phyloP scores from a whole-genome alignment of 2,329 filamentous ascomycete species.

The Aureobasidium sp. region DNA sequence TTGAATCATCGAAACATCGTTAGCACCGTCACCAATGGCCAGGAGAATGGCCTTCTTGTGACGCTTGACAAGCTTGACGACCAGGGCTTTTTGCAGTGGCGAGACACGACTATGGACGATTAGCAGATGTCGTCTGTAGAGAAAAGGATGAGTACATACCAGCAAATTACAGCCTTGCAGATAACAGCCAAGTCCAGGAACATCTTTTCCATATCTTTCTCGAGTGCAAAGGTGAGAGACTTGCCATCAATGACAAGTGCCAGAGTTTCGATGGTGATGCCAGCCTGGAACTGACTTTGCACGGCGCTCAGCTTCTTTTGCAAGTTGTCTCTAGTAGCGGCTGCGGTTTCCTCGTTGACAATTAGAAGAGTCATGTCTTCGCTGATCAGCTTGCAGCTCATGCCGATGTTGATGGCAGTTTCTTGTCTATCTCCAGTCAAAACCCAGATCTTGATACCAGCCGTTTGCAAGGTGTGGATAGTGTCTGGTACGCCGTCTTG shows the following conservation, averaged over 20 bases:
- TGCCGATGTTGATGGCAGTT: slow-evolving; percentile 98
- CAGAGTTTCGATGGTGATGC: slow-evolving; percentile 72
- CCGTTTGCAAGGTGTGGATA: slow-evolving; percentile 91
- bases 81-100: slow-evolving; percentile 89
- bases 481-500: slow-evolving; percentile 98
- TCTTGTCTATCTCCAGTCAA: slow-evolving; percentile 95
- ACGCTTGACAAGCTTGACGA: slow-evolving; percentile 96
- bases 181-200: slow-evolving; percentile 89
- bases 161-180: slow-evolving; percentile 98
- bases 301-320: slow-evolving; percentile 92
- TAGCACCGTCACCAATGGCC: slow-evolving; percentile 93
- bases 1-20: slow-evolving; percentile 99
- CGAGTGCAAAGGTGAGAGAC: slow-evolving; percentile 83
- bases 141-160: slow-evolving; percentile 34
- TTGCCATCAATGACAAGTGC: slow-evolving; percentile 95
- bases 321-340: slow-evolving; percentile 76
- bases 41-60: slow-evolving; percentile 85
- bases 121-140: neutral
- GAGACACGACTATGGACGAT: slow-evolving; percentile 66
- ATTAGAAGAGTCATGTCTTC: slow-evolving; percentile 98
- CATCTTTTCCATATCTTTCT: slow-evolving; percentile 85
- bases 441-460: slow-evolving; percentile 98
- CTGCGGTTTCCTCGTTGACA: slow-evolving; percentile 78
- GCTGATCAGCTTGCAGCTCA: slow-evolving; percentile 97
- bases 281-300: slow-evolving; percentile 66